Conservation (phyloP, 257 asterid species). For the Capsicum rhomboideum region DNA sequence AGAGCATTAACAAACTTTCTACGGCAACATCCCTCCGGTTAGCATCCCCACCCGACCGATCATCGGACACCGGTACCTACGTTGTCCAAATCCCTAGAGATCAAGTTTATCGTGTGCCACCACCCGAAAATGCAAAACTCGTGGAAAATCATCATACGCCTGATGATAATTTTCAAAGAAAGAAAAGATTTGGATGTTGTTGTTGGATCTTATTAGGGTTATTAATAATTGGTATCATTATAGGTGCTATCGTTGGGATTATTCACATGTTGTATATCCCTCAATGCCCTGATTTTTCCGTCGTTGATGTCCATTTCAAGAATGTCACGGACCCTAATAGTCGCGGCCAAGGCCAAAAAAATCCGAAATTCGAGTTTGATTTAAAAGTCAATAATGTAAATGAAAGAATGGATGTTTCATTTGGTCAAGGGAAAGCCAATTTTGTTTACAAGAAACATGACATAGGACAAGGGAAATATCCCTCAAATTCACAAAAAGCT, state of each 20-base stretch:
- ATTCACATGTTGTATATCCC: slow-evolving; percentile 35
- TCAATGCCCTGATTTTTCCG: slow-evolving; percentile 30
- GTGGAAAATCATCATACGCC: slow-evolving; percentile 25
- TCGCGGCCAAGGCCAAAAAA: neutral
- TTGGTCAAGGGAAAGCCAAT: slow-evolving; percentile 9
- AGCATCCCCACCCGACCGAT: neutral
- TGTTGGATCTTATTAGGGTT: slow-evolving; percentile 11
- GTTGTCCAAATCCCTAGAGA: slow-evolving; percentile 69
- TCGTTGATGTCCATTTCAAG: slow-evolving; percentile 18
- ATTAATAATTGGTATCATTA: slow-evolving; percentile 4
- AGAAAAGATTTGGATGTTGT: neutral
- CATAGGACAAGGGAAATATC: slow-evolving; percentile 33
- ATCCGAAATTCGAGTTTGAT: slow-evolving; percentile 18
- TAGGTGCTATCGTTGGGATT: neutral
- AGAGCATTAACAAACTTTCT: neutral
- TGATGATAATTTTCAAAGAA: neutral
- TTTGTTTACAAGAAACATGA: slow-evolving; percentile 21
- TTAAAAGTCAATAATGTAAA: slow-evolving; percentile 27
- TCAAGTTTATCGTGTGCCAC: slow-evolving; percentile 56
- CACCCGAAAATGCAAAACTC: slow-evolving; percentile 60
- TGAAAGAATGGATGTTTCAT: slow-evolving; percentile 21
- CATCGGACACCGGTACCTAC: slow-evolving; percentile 22
- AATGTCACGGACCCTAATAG: neutral
- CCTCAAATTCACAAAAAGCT: neutral
- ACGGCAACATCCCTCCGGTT: neutral